Evolutionary conservation across 495 filamentous ascomycete species (phyloP), one percentile per base, ranked within the genome.

Genomic region (Penicillium cosmopolitanum): DNA sequence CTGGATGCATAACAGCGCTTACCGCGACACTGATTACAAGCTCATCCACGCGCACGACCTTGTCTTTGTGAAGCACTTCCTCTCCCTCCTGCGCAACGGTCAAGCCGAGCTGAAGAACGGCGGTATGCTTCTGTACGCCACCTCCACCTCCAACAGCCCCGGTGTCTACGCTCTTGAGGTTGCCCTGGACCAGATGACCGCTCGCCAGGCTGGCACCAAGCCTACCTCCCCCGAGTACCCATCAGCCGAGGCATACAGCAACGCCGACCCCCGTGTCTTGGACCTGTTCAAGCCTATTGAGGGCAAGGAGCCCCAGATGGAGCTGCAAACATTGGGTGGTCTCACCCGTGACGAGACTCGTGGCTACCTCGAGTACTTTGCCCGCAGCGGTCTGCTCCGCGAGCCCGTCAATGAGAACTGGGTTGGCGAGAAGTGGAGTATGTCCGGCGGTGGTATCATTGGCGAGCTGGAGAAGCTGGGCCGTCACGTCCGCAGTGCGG

Each of bases 331-430:
- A 12, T 64, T 96, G 23, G 75, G 75, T 28, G 88, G 90, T 5
- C 55, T 97, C 58, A 89, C 78, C 55, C 91, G 85, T 69, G 74
- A 78, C 21, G 93, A 98, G 77, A 87, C 93, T 38, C 84, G 89
- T 54, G 81, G 84, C 1, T 77, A 95, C 63, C 85, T 98, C 85
- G 95, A 97, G 80, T 98, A 97, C 75, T 98, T 92, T 76, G 93
- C 91, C 4, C 83, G 80, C 23, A 96, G 92, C 72, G 95, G 95
- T 16, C 77, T 97, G 65, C 70, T 96, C 67, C 84, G 89, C 53
- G 72, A 83, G 55, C 76, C 72, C 46, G 80, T 96, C 43, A 88
- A 89, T 64, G 88, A 94, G 69, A 75, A 77, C 62, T 83, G 81
- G 60, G 91, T 98, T 31, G 80, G 82, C 40, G 92, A 96, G 82